Evolutionary conservation across 192 early-diverging fungal species (phyloP), one percentile per base, ranked within the genome.

Genomic region (Podila verticillata): DNA sequence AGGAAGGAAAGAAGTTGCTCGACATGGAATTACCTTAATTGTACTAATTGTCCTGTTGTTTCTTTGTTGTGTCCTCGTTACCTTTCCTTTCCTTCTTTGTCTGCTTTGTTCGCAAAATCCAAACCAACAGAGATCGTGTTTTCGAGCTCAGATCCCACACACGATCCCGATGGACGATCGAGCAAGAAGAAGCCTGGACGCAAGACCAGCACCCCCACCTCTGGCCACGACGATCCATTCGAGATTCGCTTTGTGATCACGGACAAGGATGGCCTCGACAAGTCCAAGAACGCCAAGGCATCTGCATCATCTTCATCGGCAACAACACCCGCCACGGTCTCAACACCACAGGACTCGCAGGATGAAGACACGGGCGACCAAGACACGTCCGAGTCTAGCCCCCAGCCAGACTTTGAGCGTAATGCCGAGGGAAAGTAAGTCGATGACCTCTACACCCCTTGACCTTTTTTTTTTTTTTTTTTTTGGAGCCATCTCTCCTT

Each of bases 351-450:
- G 12, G 68, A 72, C 26, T 61, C 65, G 12, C 69, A 51, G 48
- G 69, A 63, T 13, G 75, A 79, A 1, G 64, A 66, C 35, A 15
- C 62, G 5, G 5, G 59, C 4, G 69, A 67, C 59, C 69, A 79
- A 34, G 75, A 78, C n/a, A 54, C 63, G 5, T 32, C 39, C 7
- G 68, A 65, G 63, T 39, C 68, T 9, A 71, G 75, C 32, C 69
- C 75, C 24, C 66, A 65, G 29, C 74, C 68, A n/a, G 74, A 78
- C 35, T 79, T 72, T 63, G 75, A 79, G 49, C 48, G 54, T 34
- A 79, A 79, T 36, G 63, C 69, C 3, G 75, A 79, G 19, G 75
- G 75, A 69, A 79, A 79, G 75, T 79, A 79, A 31, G 75, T 79
- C 57, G 10, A 28, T 62, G 10, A 28, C 32, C 58, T 64, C 17